Percentiles rank a stretch among this genome's conserved stretches.
Evolutionary conservation across 352 stramenopile species (phyloP).

Genomic region (Phytophthora fragariae): DNA sequence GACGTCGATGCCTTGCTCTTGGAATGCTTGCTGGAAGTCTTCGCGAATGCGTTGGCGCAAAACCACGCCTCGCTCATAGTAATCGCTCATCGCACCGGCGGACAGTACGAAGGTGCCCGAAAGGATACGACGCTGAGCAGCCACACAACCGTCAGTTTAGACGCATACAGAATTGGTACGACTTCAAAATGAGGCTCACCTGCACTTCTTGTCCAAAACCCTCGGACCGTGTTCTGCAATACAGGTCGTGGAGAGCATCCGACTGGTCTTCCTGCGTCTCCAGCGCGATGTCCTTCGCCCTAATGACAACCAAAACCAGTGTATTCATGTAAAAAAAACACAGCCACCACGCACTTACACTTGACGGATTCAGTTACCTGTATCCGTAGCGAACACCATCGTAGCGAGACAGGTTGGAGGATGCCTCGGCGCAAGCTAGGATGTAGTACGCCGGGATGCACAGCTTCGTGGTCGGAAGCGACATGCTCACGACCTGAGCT

Average conservation of each 20-base stretch:
- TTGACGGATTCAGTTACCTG: conserved; percentile 36
- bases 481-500: conserved; percentile 80
- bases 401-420: conserved; percentile 98
- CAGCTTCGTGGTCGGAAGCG: conserved; percentile 81
- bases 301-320: conserved; percentile 20
- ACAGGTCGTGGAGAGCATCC: conserved; percentile 86
- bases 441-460: conserved; percentile 98
- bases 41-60: conserved; percentile 80
- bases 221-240: conserved; percentile 87
- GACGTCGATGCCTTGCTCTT: conserved; percentile 75
- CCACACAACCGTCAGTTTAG: not conserved
- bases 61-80: conserved; percentile 90
- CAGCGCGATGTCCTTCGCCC: conserved; percentile 60
- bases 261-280: conserved; percentile 70
- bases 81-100: conserved; percentile 86
- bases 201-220: conserved; percentile 94
- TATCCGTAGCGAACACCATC: conserved; percentile 95
- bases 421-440: conserved; percentile 97
- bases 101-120: conserved; percentile 93
- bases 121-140: conserved; percentile 81
- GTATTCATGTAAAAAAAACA: not conserved
- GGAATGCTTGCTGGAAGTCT: conserved; percentile 73
- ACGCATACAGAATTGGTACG: not conserved
- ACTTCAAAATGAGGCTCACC: conserved; percentile 34
- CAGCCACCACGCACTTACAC: too few relatives aligned